These are phyloP conservation scores for Pestalotiopsis sp. DNA, from an alignment of 2,329 filamentous ascomycete genomes.

Conservation along the genomic window DNA sequence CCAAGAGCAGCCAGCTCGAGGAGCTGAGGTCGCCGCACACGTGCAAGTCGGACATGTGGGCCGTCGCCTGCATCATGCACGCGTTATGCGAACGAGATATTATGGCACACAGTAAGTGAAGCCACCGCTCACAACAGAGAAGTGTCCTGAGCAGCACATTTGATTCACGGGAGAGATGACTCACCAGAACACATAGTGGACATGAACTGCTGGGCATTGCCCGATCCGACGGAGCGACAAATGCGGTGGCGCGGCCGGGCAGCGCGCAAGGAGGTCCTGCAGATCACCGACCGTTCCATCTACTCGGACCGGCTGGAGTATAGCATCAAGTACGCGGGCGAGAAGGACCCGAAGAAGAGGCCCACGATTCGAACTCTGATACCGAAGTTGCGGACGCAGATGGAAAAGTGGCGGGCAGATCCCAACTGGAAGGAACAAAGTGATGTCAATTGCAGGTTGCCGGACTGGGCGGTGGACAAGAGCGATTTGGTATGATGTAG, in stretches of 20 bases:
- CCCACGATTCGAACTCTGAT: constrained; percentile 14
- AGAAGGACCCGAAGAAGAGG: constrained; percentile 12
- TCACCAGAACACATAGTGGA: not conserved
- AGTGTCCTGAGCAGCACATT: too few relatives aligned
- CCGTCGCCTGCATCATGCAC: constrained; percentile 16
- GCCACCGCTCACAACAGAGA: not conserved
- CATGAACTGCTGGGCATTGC: constrained; percentile 4
- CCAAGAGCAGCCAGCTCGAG: not conserved
- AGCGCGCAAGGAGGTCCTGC: constrained; percentile 12
- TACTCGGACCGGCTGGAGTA: constrained; percentile 20
- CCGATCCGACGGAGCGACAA: constrained; percentile 10
- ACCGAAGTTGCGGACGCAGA: not conserved
- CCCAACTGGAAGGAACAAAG: constrained; percentile 14
- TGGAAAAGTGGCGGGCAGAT: constrained; percentile 14
- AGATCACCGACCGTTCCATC: constrained; percentile 10
- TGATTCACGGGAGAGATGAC: not conserved
- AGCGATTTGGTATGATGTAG: not conserved
- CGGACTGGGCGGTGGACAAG: constrained; percentile 15
- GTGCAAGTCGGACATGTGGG: constrained; percentile 17
- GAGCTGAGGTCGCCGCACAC: constrained; percentile 16
- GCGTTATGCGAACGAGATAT: constrained; percentile 18
- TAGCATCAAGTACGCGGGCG: constrained; percentile 16
- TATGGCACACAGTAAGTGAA: constrained; percentile 11
- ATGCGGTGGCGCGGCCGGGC: constrained; percentile 13
- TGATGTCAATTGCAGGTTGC: constrained; percentile 12